Base-by-base conservation (phyloP, 2,329 filamentous ascomycete genomes). In the Fusarium mangiferae region DNA sequence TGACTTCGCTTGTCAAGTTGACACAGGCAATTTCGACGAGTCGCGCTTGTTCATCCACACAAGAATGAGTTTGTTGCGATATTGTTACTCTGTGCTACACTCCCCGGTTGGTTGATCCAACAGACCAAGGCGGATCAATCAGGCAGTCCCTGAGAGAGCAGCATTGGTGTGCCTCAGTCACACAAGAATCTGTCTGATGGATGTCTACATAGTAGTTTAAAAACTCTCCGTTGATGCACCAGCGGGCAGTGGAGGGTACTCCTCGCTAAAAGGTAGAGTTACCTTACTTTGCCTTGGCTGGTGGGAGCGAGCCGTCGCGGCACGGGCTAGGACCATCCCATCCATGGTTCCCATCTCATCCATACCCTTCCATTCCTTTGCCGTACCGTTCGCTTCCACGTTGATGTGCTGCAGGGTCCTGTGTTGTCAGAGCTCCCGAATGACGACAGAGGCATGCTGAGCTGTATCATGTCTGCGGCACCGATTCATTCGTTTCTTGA, bases 391-490 rank as follows among this genome's bases (percentile, higher is more conserved):
- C 63, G 49, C 67, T 68, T 61, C 63, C 64, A 74, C 59, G 59
- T 74, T 75, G 66, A 64, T 68, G 54, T 60, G 66, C 72, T 65
- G 57, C 75, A 77, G 75, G 75, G 70, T 51, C 67, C 64, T 61
- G 42, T 33, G 52, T 28, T 62, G 52, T 48, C 51, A 17, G 36
- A 61, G 39, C 48, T 49, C 35, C 33, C 51, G 36, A 66, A 59
- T 68, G 66, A 64, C 63, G 58, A 62, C 57, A 58, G 35, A 58
- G 48, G 22, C 36, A 55, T 62, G 24, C 51, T 42, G 30, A 24
- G 28, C 44, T 57, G 41, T 33, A 67, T 54, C 28, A 59, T 64
- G 49, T 59, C 57, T 52, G 44, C 57, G 51, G 55, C 68, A 67
- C 35, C 52, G 41, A 60, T 45, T 48, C 48, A 33, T 44, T 46